Evolutionary conservation across 2,329 filamentous ascomycete species (phyloP), one percentile per base, ranked within the genome.

Genomic region (Fusarium liriodendri): DNA sequence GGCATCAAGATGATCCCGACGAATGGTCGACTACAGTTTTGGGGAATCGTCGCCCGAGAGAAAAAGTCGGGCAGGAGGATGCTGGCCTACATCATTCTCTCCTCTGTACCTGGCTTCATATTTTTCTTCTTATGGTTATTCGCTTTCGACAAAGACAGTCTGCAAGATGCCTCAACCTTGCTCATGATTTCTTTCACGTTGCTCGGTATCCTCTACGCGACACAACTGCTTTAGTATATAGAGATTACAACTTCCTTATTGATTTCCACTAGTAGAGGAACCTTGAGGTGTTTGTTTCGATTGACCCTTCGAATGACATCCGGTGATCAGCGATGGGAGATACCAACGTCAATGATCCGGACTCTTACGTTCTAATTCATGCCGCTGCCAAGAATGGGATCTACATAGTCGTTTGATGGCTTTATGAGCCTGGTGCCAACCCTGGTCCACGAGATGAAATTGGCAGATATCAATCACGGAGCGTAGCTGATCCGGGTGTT

Each of bases 81-180:
- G 42, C 2, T 47, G 2, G 3, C 16, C 1, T 25, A 47, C 22
- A 16, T 47, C 7, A 0, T 47, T 6, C 0, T 47, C 2, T 47
- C 14, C 0, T 47, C 42, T 0, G 1, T 47, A 1, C 22, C 42
- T 25, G 22, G 42, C 3, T 2, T 47, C 2, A 16, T 25, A 0
- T 47, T 47, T 25, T 16, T 47, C 20, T 47, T 47, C 22, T 18
- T 25, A 7, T 47, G 42, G 42, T 10, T 47, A 3, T 47, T 47
- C 4, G 22, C 10, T 25, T 3, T 47, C 14, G 14, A 47, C 14
- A 16, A 47, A 3, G 42, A 25, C 5, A 1, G 42, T 0, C 8
- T 25, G 13, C 42, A 45, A 2, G 42, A 45, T 6, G 42, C 42
- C 0, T 25, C 42, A 45, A 25, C 42, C 4, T 16, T 45, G 20